Base-by-base conservation (phyloP, 2,329 filamentous ascomycete genomes). In the Neofusicoccum cordaticola region DNA sequence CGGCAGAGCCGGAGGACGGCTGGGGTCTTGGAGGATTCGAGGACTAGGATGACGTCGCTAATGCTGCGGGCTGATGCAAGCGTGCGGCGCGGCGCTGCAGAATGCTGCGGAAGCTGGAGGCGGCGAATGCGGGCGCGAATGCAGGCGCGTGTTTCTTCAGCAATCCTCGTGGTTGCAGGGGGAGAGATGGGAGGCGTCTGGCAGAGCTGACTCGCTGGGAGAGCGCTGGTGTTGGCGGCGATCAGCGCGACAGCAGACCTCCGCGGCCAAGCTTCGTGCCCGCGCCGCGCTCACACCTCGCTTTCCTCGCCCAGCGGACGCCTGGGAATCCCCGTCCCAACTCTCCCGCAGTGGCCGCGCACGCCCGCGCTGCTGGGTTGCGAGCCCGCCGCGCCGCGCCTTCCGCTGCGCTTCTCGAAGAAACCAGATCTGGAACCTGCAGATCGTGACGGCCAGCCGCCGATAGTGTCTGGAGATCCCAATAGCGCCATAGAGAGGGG, bases 11-110 rank as follows among this genome's bases (percentile, higher is more conserved):
- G 50, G 50, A 39, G 15, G 37, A 39, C 31, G 42, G 42, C 56
- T 60, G 27, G n/a, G 19, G 56, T 39, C 19, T 50, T 19, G 44
- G 58, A 41, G 58, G 58, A 62, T 60, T 47, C 15, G 56, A 37
- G n/a, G 27, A 19, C 56, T 37, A 42, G 56, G 56, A 60, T 60
- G 56, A 60, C 56, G 56, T 60, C 56, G 56, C 56, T 47, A 19
- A n/a, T 11, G 56, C 56, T 60, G 42, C 27, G 42, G 42, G 56
- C 56, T 60, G 41, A 60, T 60, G 56, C 56, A 60, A 60, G 56
- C 42, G 31, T 52, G 50, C 34, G 50, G 50, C 50, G 34, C 50
- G 50, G 50, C 4, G 42, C 42, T 60, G 56, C 56, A 60, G 42
- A 19, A 31, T 37, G 31, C 56, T 47, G 56, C 3, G 39, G 31